Conservation (phyloP, 345 rosid genomes). For the Eucalyptus polybractea region DNA sequence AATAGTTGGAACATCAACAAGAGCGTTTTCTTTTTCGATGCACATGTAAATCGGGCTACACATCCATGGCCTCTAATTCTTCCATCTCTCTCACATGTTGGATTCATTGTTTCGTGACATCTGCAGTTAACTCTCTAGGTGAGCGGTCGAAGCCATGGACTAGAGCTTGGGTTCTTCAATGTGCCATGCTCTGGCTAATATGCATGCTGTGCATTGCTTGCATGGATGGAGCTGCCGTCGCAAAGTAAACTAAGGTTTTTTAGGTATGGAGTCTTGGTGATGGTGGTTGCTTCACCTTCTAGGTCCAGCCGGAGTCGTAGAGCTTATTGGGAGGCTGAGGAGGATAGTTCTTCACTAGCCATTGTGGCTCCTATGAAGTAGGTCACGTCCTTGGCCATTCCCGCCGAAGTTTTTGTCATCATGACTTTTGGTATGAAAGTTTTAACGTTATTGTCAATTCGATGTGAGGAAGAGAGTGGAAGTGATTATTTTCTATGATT, state of each 20-base stretch:
- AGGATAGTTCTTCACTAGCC: slow-evolving; percentile 19
- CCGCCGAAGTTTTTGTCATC: slow-evolving; percentile 39
- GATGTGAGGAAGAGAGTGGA: background rate
- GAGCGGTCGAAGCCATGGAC: accelerated
- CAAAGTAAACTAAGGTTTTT: slow-evolving; percentile 4
- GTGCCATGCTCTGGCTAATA: background rate
- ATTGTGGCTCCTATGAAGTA: slow-evolving; percentile 31
- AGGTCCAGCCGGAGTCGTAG: slow-evolving; percentile 25
- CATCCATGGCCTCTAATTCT: too few species aligned
- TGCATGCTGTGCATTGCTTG: background rate
- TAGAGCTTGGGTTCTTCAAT: too few species aligned
- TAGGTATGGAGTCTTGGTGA: slow-evolving; percentile 20
- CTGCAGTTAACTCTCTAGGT: too few species aligned
- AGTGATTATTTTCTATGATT: background rate
- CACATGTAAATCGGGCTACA: too few species aligned
- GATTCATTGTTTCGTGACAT: too few species aligned
- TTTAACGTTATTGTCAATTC: background rate
- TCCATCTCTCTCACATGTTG: too few species aligned
- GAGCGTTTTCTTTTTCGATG: too few species aligned
- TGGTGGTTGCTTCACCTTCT: slow-evolving; percentile 18
- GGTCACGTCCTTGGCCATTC: slow-evolving; percentile 36
- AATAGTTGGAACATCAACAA: too few species aligned
- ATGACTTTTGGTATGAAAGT: slow-evolving; percentile 52
- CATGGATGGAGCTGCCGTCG: background rate
- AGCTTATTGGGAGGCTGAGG: slow-evolving; percentile 49